phyloP scores from a whole-genome alignment of 106 monocot species.

The Dendrobium officinale region DNA sequence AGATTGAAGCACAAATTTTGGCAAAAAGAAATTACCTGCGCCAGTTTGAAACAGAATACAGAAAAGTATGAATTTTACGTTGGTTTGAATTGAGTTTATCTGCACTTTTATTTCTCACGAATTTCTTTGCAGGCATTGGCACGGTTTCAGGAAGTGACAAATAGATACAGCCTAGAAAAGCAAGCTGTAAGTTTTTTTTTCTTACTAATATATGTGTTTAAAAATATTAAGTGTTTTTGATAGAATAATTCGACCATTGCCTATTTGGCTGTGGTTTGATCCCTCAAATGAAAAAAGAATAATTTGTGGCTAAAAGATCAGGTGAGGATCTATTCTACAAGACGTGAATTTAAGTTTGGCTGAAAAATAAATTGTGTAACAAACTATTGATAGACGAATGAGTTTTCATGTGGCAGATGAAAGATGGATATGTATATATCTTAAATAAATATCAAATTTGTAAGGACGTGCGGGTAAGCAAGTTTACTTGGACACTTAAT shows the following conservation, averaged over 20 bases:
- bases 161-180: constrained; percentile 78
- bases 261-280: background rate
- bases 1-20: constrained; percentile 72
- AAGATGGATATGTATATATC: background rate
- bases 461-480: too few relatives aligned
- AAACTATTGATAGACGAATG: background rate
- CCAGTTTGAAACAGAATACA: constrained; percentile 89
- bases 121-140: constrained; percentile 62
- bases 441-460: too few relatives aligned
- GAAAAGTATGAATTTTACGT: constrained; percentile 46
- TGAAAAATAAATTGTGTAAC: background rate
- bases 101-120: background rate
- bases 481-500: too few relatives aligned
- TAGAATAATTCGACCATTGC: background rate
- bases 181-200: constrained; percentile 43
- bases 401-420: background rate
- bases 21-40: constrained; percentile 75
- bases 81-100: background rate
- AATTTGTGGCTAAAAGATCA: background rate
- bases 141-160: constrained; percentile 82
- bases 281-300: background rate
- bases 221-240: background rate
- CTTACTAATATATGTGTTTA: background rate
- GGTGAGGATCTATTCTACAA: background rate
- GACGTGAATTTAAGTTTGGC: background rate